Percentiles rank a stretch among this genome's conserved stretches.
phyloP scores from a whole-genome alignment of 768 basidiomycete genomes.

The Phaffia tasmanica region DNA sequence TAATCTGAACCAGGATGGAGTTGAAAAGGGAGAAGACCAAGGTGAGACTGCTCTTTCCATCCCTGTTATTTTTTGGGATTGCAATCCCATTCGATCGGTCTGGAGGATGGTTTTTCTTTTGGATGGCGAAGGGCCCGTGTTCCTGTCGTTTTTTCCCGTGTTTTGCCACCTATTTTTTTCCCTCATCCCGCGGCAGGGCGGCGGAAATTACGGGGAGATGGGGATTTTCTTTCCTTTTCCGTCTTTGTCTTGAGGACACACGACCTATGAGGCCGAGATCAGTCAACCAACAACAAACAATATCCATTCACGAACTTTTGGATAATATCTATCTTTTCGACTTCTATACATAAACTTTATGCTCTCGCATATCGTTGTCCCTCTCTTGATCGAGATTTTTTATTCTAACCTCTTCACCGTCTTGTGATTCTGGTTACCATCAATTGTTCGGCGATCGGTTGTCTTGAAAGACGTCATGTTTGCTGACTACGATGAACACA shows the following conservation, averaged over 20 bases:
- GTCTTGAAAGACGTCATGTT: neutral
- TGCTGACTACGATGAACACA: neutral
- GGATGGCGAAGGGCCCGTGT: constrained; percentile 3
- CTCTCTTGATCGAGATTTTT: neutral
- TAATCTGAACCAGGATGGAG: constrained; percentile 25
- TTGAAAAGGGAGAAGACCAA: constrained; percentile 26
- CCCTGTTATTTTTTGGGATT: neutral
- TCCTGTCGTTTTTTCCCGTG: neutral
- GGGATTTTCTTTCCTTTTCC: neutral
- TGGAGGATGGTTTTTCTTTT: neutral
- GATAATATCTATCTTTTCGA: neutral
- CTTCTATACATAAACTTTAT: neutral
- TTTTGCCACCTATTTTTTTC: neutral
- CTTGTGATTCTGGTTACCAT: neutral
- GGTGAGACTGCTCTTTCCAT: constrained; percentile 13
- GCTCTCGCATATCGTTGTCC: neutral
- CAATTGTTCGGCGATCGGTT: neutral
- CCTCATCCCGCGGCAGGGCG: constrained; percentile 2
- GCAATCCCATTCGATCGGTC: neutral
- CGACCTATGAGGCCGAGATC: too few relatives aligned
- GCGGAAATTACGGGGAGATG: neutral
- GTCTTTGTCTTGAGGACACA: neutral
- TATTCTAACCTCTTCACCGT: neutral
- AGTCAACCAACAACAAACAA: too few relatives aligned
- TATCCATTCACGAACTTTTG: neutral